Evolutionary conservation across 768 basidiomycete species (phyloP), one percentile per base, ranked within the genome.

Genomic region (Pulveroboletus sp.): DNA sequence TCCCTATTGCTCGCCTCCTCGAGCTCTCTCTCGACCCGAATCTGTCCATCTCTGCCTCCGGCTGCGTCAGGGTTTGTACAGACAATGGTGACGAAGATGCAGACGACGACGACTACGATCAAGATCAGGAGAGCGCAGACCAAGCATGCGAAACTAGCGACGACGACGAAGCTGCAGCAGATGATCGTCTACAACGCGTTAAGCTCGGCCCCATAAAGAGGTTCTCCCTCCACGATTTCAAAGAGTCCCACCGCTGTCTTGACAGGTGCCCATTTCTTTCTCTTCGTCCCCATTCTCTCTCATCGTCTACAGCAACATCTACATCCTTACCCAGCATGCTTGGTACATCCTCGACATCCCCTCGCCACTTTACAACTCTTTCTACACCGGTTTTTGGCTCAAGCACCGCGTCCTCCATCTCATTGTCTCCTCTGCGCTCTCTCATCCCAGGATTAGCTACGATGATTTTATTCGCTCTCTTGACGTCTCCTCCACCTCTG

Each of bases 311-410:
- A 87, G 85, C 21, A 79, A 81, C 51, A 76, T 87, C 3, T 88
- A 83, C 52, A 65, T 89, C 27, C 74, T 77, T 39, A 88, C 86
- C 0, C 39, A 71, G 39, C 62, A 67, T 62, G 83, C 85, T 0
- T 89, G 86, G 86, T 89, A 89, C 54, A 83, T 87, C 47, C 71
- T 89, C 2, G 72, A 74, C 10, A 51, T 53, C 2, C 83, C 86
- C 0, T 73, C 79, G 0, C 39, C 44, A 1, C 31, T 47, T 3
- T 88, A 88, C 55, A 42, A 45, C 12, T 65, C 70, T 0, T 76
- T 73, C 46, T 86, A 73, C 57, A 51, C 51, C 1, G 51, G 65
- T 0, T 79, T 83, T 49, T 81, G 76, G 73, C 66, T 72, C 8
- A 69, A 67, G 40, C 80, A 83, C 54, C 73, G 70, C 2, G 46